Percentiles rank a stretch among this genome's conserved stretches.
Evolutionary conservation across 306 rosid genomes (phyloP).

Genomic region (Coriaria nepalensis): DNA sequence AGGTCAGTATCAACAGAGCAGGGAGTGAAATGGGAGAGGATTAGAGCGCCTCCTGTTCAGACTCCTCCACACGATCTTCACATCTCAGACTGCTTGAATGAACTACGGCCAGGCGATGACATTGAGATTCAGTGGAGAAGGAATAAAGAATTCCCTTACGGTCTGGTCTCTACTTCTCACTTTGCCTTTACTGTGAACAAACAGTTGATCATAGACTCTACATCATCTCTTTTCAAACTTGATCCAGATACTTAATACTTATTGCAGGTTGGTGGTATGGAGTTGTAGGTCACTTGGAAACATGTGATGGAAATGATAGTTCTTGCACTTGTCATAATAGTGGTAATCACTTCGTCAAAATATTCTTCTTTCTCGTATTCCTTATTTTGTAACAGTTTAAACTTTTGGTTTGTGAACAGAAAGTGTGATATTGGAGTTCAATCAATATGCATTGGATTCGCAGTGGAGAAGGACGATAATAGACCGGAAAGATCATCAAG

Average conservation of each 20-base stretch:
- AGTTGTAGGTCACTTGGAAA: conserved; percentile 82
- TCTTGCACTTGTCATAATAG: conserved; percentile 58
- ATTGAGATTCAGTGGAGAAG: conserved; percentile 95
- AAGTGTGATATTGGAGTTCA: conserved; percentile 77
- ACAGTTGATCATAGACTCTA: too few relatives aligned
- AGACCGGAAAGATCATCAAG: conserved; percentile 57
- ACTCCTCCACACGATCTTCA: conserved; percentile 75
- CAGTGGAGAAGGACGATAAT: conserved; percentile 60
- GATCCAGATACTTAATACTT: conserved; percentile 13
- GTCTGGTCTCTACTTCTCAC: conserved; percentile 27
- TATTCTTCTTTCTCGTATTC: too few relatives aligned
- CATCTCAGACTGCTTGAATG: conserved; percentile 50
- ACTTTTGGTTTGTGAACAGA: conserved; percentile 24
- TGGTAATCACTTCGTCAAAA: conserved; percentile 27
- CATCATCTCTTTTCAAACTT: too few relatives aligned
- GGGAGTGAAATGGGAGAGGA: conserved; percentile 72
- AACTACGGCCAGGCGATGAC: conserved; percentile 66
- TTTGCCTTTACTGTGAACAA: too few relatives aligned
- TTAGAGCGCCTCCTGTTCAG: conserved; percentile 66
- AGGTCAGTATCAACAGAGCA: conserved; percentile 54
- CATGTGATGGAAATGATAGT: conserved; percentile 61
- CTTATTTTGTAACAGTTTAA: too few relatives aligned
- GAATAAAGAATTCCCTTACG: conserved; percentile 91
- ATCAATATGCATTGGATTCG: conserved; percentile 67
- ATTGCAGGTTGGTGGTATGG: conserved; percentile 99